Conservation (phyloP, 345 rosid species). For the Carallia pectinifolia region DNA sequence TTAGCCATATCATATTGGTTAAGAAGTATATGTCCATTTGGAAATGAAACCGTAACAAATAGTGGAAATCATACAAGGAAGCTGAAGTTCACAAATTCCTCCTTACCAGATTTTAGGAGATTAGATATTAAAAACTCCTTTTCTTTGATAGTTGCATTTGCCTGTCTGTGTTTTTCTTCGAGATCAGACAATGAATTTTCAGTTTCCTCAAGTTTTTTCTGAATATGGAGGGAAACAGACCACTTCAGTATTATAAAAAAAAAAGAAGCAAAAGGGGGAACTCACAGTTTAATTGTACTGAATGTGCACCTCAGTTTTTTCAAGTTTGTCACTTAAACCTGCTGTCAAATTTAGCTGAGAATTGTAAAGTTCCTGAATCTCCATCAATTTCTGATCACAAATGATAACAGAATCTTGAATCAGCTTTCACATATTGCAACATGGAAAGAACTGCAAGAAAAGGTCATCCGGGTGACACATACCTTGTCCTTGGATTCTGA, state of each 20-base stretch:
- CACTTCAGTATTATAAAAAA: slow-evolving; percentile 18
- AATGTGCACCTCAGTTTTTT: slow-evolving; percentile 49
- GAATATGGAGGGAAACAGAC: slow-evolving; percentile 1
- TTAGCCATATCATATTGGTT: background rate
- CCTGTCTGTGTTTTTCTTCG: slow-evolving; percentile 4
- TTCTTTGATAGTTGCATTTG: slow-evolving; percentile 6
- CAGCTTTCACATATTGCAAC: background rate
- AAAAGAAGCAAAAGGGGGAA: slow-evolving; percentile 1
- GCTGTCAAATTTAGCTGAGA: slow-evolving; percentile 61
- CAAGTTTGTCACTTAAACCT: slow-evolving; percentile 66
- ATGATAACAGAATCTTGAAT: slow-evolving; percentile 5
- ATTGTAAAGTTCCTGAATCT: slow-evolving; percentile 75
- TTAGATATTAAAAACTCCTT: slow-evolving; percentile 5
- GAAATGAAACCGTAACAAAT: background rate
- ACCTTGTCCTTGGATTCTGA: slow-evolving; percentile 88
- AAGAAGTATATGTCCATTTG: no score
- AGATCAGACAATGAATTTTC: background rate
- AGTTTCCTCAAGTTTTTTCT: slow-evolving; percentile 5
- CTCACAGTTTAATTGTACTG: slow-evolving; percentile 25
- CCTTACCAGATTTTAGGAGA: slow-evolving; percentile 13
- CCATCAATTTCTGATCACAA: slow-evolving; percentile 58
- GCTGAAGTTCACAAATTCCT: background rate
- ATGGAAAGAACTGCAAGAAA: slow-evolving; percentile 8
- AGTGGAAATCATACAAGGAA: background rate
- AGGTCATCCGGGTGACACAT: slow-evolving; percentile 14